Evolutionary conservation across 2,329 filamentous ascomycete genomes (phyloP), one percentile per base, ranked within the genome.

Genomic region (Claviceps paspali): DNA sequence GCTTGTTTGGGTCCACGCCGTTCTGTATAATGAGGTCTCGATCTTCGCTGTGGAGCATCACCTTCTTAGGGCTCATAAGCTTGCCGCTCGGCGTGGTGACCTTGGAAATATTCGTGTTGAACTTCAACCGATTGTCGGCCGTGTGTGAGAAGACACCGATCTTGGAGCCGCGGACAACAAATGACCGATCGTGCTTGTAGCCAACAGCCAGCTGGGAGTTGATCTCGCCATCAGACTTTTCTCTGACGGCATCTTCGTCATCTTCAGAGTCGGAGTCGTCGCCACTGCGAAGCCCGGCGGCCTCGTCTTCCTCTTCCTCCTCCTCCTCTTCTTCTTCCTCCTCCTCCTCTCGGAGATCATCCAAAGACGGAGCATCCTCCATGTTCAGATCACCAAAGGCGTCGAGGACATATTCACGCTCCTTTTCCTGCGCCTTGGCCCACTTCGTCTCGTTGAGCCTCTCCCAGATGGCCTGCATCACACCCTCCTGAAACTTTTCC

Each of bases 131-230:
- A 55, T 96, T 92, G 61, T 93, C 83, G 1, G 78, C 68, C 0
- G 86, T 94, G 53, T 98, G 91, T 59, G 92, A 96, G 72, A 98
- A 98, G 29, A 98, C 91, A 38, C 91, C 91, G 55, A 98, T 98
- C 70, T 96, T 95, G 49, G 87, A 91, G 23, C 91, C 91, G 45
- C 91, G 81, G 30, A 98, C 86, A 39, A 98, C 91, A 49, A 96
- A 98, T 0, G 91, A 96, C 41, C 91, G 76, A 55, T 98, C 91
- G 47, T 95, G 82, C 60, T 93, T 96, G 63, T 94, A 94, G 39
- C 91, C 91, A 36, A 98, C 91, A 10, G 91, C 91, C 38, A 98
- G 71, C 52, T 91, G 83, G 2, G 86, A 92, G 65, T 96, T 98
- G 55, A 85, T 72, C 50, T 92, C 87, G 29, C 80, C 81, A 37